phyloP scores from a whole-genome alignment of 2,329 filamentous ascomycete genomes.

The Pestalotiopsis fici region DNA sequence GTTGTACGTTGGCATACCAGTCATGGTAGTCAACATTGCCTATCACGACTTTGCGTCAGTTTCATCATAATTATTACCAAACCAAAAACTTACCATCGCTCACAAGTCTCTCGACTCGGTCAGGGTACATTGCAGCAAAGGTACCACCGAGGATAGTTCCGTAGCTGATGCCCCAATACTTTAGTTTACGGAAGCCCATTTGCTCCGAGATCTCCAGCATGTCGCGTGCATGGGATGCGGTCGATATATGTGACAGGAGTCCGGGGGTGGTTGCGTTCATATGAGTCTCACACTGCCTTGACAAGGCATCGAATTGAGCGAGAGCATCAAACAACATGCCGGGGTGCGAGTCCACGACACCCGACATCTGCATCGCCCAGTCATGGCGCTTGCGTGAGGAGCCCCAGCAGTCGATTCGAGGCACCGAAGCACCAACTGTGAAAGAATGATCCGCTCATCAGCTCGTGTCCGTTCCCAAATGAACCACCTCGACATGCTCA shows the following conservation, averaged over 20 bases:
- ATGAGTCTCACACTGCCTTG: slow-evolving; percentile 6
- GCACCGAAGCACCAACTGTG: slow-evolving; percentile 47
- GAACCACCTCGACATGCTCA: background rate
- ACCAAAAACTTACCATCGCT: slow-evolving; percentile 43
- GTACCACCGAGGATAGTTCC: slow-evolving; percentile 53
- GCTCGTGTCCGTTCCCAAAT: background rate
- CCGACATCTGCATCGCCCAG: slow-evolving; percentile 45
- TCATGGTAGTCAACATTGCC: slow-evolving; percentile 56
- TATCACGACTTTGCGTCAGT: slow-evolving; percentile 4
- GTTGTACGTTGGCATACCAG: slow-evolving; percentile 47
- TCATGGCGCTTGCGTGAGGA: slow-evolving; percentile 39
- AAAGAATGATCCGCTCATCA: background rate
- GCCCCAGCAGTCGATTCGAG: slow-evolving; percentile 53
- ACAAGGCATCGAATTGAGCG: background rate
- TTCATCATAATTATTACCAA: background rate
- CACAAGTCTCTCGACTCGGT: slow-evolving; percentile 49
- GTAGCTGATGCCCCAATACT: slow-evolving; percentile 58
- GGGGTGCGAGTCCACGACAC: slow-evolving; percentile 46
- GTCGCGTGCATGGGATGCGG: slow-evolving; percentile 45
- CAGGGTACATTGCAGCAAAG: slow-evolving; percentile 54
- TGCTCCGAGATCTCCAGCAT: slow-evolving; percentile 47
- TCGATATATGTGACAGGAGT: slow-evolving; percentile 43
- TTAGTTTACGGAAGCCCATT: slow-evolving; percentile 41
- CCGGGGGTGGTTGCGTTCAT: slow-evolving; percentile 10
- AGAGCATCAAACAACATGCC: slow-evolving; percentile 22